Base-by-base conservation (phyloP, 1,284 basidiomycete species). In the Austroboletus novae-zelandiae region DNA sequence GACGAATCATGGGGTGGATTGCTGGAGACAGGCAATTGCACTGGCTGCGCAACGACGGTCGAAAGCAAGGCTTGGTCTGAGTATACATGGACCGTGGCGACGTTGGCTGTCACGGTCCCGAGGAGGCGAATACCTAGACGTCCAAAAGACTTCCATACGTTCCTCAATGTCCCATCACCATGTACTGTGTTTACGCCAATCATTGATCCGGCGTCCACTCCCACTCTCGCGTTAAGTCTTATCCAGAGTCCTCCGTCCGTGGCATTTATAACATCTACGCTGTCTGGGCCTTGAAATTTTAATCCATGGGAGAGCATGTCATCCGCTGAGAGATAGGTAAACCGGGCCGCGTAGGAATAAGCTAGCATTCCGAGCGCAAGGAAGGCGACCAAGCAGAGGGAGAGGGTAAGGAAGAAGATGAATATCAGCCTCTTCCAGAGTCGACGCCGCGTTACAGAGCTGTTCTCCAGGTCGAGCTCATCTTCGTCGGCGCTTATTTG, bases 231-330 rank as follows among this genome's bases (percentile, higher is more conserved):
- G n/a, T 77, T 70, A 9, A 88, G 70, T 43, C 71, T 70, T 20
- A 88, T 57, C 80, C 81, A 84, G 25, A 89, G 61, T 1, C 76
- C 80, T 4, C 78, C 83, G 9, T 77, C 73, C 5, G 84, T 84
- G 39, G 80, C 72, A 53, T 83, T 84, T 43, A 86, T 66, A 2
- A 89, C 74, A 53, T 83, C 74, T 40, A 89, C 66, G 18, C 71
- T 68, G 56, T 83, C 77, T 2, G 87, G 86, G 1, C 84, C 84
- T 43, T 72, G 65, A 39, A 86, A 67, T 9, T 79, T 72, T 9
- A 89, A 61, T n/a, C 78, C 77, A 18, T 74, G 69, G 34, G 79
- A 67, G 37, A 88, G 61, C 48, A 87, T 66, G 52, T 81, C 78
- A 52, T 86, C 76, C 9, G 80, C 73, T 3, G 80, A 77, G n/a